These are phyloP conservation scores for Avena atlantica DNA, from an alignment of 176 grass and related monocot species.

Conservation along the genomic window DNA sequence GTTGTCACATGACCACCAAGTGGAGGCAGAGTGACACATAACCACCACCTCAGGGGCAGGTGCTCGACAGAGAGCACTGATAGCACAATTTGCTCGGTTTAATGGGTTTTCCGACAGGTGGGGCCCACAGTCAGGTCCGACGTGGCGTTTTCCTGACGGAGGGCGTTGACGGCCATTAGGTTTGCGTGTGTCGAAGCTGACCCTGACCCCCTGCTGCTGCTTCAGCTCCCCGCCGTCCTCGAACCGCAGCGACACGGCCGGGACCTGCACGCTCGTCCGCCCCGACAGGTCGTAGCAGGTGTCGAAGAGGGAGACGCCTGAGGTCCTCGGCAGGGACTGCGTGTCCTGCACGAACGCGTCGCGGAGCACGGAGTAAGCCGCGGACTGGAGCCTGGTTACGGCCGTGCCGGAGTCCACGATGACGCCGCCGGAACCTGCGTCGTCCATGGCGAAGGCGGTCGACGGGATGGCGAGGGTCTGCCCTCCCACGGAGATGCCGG, in stretches of 20 bases:
- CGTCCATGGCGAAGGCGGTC: slow-evolving; percentile 71
- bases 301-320: slow-evolving; percentile 81
- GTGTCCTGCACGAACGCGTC: slow-evolving; percentile 68
- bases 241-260: slow-evolving; percentile 76
- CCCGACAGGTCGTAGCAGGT: slow-evolving; percentile 94
- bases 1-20: too few relatives aligned
- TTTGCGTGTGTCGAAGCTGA: too few relatives aligned
- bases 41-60: too few relatives aligned
- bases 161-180: too few relatives aligned
- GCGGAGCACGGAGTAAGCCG: slow-evolving; percentile 61
- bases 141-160: too few relatives aligned
- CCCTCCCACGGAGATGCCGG: slow-evolving; percentile 78
- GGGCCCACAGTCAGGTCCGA: too few relatives aligned
- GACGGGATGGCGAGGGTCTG: slow-evolving; percentile 58
- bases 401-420: slow-evolving; percentile 97
- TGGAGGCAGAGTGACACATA: too few relatives aligned
- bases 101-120: too few relatives aligned
- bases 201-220: too few relatives aligned
- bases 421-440: slow-evolving; percentile 62
- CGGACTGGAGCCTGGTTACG: slow-evolving; percentile 54
- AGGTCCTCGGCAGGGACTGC: slow-evolving; percentile 26
- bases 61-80: too few relatives aligned
- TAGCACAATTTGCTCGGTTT: too few relatives aligned
- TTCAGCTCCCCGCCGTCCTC: slow-evolving; percentile 55
- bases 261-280: slow-evolving; percentile 76